Percentiles rank a stretch among this genome's conserved stretches.
Conservation (phyloP, 2,329 filamentous ascomycete species). For the Plenodomus lindquistii region DNA sequence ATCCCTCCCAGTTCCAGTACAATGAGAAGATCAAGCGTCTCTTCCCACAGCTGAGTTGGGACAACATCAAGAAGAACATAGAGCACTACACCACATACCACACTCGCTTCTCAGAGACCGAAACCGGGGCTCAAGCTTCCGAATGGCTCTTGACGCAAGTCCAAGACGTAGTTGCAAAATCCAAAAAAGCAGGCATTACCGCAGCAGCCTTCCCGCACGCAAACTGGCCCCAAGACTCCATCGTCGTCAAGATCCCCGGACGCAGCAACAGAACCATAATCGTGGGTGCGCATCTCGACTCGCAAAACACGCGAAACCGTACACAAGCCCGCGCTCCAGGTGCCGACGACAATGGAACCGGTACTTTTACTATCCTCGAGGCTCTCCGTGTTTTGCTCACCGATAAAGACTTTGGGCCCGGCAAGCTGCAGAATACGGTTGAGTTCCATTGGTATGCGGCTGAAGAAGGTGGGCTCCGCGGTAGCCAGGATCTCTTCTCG, state of each 20-base stretch:
- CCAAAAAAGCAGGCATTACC: constrained; percentile 70
- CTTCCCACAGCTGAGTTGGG: constrained; percentile 17
- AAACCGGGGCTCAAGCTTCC: constrained; percentile 72
- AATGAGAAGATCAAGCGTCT: constrained; percentile 13
- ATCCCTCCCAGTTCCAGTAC: constrained; percentile 18
- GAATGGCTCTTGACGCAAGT: constrained; percentile 80
- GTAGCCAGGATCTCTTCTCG: constrained; percentile 84
- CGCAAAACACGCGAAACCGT: constrained; percentile 6
- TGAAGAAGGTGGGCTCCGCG: constrained; percentile 83
- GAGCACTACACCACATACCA: constrained; percentile 20
- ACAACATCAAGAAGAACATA: constrained; percentile 21
- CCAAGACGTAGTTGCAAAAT: constrained; percentile 68
- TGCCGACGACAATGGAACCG: constrained; percentile 85
- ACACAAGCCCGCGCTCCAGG: constrained; percentile 48
- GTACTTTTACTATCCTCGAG: constrained; percentile 90
- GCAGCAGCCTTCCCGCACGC: constrained; percentile 74
- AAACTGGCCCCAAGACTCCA: constrained; percentile 78
- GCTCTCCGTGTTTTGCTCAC: constrained; percentile 77
- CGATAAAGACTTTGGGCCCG: constrained; percentile 67
- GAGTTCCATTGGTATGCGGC: constrained; percentile 97
- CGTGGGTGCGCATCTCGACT: constrained; percentile 72
- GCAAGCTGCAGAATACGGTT: constrained; percentile 77
- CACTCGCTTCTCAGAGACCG: constrained; percentile 21
- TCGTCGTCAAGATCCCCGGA: constrained; percentile 86
- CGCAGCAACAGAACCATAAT: constrained; percentile 79